Base-by-base conservation (phyloP, 2,329 filamentous ascomycete genomes). In the Colletotrichum cordylinicola region DNA sequence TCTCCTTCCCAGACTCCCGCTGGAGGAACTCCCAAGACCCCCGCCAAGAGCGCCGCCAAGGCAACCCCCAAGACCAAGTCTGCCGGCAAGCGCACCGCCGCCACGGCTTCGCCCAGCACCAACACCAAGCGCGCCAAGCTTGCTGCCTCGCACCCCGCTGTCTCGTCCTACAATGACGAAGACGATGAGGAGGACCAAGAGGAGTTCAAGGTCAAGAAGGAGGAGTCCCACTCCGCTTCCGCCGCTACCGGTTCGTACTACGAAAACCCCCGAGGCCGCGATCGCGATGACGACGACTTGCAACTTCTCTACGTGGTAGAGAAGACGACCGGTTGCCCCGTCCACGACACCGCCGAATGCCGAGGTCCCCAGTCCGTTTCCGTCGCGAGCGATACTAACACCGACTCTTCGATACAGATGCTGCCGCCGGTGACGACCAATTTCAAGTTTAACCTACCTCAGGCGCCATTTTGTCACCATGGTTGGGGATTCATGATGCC, bases 61-160 rank as follows among this genome's bases (percentile, higher is more conserved):
- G 48, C 37, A 13, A 61, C 77, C 15, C 65, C 72, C 8, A 84
- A 84, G 78, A 81, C 58, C 16, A 75, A 73, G 70, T 69, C 67
- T 29, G 16, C 56, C 6, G 70, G 74, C 21, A 76, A 76, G 70
- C 74, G 74, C 62, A 18, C 52, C 29, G 70, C 66, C 7, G 43
- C 56, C 10, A 3, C 67, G n/a, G 35, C 18, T 13, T 64, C 74
- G 6, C 67, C 71, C n/a, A 67, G 65, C 33, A 75, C 33, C 60
- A 68, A 70, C 39, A 74, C 62, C 72, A 75, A 77, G 71, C 71
- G 67, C 9, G 24, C 66, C 43, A 75, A 74, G 56, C 72, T 73
- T 35, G 64, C 64, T n/a, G 60, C 72, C 43, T 70, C 67, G 15
- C 74, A 76, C 33, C 70, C 74, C 9, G 74, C 70, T 31, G 56